These are phyloP conservation scores for Lachnellula arida DNA, from an alignment of 2,329 filamentous ascomycete species.

Conservation along the genomic window DNA sequence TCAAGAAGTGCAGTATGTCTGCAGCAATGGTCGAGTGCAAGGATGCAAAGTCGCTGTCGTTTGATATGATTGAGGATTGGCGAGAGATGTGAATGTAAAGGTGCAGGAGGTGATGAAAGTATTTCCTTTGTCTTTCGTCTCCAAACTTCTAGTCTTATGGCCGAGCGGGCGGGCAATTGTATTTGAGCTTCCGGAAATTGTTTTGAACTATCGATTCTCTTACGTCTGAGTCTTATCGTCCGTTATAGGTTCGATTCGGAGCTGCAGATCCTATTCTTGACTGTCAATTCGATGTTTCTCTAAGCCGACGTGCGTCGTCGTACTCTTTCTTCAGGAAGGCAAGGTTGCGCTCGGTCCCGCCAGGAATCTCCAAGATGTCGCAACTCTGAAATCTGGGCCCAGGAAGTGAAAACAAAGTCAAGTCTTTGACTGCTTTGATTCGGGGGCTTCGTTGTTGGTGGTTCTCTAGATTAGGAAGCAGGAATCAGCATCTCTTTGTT, in stretches of 20 bases:
- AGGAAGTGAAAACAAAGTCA: background rate
- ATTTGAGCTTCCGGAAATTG: background rate
- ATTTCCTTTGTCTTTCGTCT: conserved; percentile 4
- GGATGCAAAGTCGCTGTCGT: background rate
- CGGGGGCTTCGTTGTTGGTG: conserved; percentile 9
- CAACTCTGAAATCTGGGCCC: conserved; percentile 21
- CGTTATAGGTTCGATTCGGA: background rate
- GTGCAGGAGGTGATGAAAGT: background rate
- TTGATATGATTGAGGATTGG: background rate
- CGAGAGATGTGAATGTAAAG: background rate
- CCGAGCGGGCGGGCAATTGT: background rate
- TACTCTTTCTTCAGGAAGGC: conserved; percentile 5
- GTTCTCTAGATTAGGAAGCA: conserved; percentile 13
- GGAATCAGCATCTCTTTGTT: conserved; percentile 9
- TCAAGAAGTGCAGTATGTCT: conserved; percentile 4
- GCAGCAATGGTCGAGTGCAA: background rate
- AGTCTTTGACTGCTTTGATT: conserved; percentile 7
- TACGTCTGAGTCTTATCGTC: background rate
- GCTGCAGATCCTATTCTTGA: background rate
- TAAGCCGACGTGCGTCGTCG: background rate
- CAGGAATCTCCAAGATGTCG: conserved; percentile 21
- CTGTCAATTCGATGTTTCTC: background rate
- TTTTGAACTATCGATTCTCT: background rate
- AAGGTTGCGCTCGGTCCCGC: conserved; percentile 27
- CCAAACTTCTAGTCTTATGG: background rate